phyloP scores from a whole-genome alignment of 2,329 filamentous ascomycete genomes.

The Neonectria faginata region DNA sequence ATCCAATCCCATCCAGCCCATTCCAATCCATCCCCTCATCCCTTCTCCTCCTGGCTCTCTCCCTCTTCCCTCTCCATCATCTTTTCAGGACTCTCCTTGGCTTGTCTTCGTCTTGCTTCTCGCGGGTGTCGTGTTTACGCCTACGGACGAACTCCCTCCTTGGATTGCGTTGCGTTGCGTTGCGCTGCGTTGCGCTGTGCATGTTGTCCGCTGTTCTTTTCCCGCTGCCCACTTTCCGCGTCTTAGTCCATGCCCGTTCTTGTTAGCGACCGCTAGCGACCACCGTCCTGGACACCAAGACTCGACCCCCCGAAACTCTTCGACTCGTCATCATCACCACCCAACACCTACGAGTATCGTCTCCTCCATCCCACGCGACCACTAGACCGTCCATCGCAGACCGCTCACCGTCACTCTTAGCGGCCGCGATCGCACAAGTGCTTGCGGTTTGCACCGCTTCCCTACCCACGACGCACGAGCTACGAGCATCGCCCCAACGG shows the following conservation, averaged over 20 bases:
- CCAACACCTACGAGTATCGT: constrained; percentile 11
- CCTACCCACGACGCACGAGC: background rate
- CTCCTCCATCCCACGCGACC: constrained; percentile 29
- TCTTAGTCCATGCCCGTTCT: background rate
- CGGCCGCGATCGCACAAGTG: constrained; percentile 31
- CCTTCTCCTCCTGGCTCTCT: constrained; percentile 35
- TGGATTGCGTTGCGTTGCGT: constrained; percentile 4
- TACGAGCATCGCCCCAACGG: constrained; percentile 11
- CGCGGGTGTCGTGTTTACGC: background rate
- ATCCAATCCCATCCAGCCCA: constrained; percentile 37
- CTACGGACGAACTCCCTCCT: constrained; percentile 9
- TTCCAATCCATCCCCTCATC: constrained; percentile 35
- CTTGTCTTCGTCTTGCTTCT: constrained; percentile 12
- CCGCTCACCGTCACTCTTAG: constrained; percentile 10
- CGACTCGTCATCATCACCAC: constrained; percentile 18
- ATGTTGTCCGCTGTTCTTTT: background rate
- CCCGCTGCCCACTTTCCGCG: background rate
- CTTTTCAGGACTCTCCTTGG: background rate
- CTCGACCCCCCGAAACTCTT: background rate
- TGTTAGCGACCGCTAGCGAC: constrained; percentile 5
- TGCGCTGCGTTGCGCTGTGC: background rate
- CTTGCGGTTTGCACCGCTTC: constrained; percentile 20
- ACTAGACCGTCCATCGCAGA: constrained; percentile 10
- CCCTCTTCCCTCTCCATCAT: constrained; percentile 21
- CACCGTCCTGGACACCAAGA: background rate